Base-by-base conservation (phyloP, 2,329 filamentous ascomycete genomes). In the Balansia obtecta region DNA sequence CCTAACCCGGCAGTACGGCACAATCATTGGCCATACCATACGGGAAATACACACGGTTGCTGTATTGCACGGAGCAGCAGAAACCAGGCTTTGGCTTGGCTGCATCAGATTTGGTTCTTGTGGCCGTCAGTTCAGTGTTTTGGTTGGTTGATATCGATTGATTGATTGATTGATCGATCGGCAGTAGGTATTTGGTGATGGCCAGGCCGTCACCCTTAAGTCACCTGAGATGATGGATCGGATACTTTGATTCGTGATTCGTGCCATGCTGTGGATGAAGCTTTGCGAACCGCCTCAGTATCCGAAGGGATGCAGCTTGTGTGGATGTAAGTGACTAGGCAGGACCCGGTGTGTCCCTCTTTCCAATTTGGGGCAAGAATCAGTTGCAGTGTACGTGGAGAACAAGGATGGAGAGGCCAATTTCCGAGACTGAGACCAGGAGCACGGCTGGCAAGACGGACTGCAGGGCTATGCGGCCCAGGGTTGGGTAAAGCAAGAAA, bases 391-490 rank as follows among this genome's bases (percentile, higher is more conserved):
- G 37, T 33, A 34, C 40, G 48, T 32, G 43, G 48, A 46, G 11
- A 18, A 46, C 10, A n/a, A 11, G 10, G n/a, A n/a, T n/a, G 3
- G 32, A 10, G 13, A 15, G 27, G 34, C 43, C 48, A 50, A 50
- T 47, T 50, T 50, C 44, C 43, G n/a, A n/a, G 38, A 37, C 43
- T 37, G 49, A 46, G 44, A 50, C 22, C 18, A 41, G 18, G 18
- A 41, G n/a, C n/a, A n/a, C n/a, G n/a, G n/a, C n/a, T n/a, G n/a
- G n/a, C n/a, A n/a, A n/a, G n/a, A n/a, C n/a, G 37, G 10, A 16
- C 48, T 50, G 48, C 34, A 44, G 42, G 22, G 42, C 42, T n/a
- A 1, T 12, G 22, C 9, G 13, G 27, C 22, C 22, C 22, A 27
- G 6, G 22, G 22, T 27, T 4, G 22, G 22, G 22, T 27, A n/a